These are phyloP conservation scores for Paracoccidioides brasiliensis DNA, from an alignment of 2,329 filamentous ascomycete genomes.

Conservation along the genomic window DNA sequence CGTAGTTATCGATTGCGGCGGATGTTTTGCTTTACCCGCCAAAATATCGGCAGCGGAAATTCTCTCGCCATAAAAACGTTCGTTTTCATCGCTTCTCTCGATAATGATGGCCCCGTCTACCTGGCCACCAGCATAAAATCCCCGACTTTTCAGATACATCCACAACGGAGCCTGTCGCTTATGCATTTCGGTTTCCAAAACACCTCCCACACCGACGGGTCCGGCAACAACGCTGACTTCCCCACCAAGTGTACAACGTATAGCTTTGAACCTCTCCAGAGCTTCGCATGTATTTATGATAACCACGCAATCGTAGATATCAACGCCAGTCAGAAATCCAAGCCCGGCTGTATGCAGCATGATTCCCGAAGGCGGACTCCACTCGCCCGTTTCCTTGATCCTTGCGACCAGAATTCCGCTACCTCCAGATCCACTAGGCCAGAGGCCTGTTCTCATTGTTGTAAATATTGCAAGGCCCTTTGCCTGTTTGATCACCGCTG, in stretches of 20 bases:
- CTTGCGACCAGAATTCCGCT: constrained; percentile 76
- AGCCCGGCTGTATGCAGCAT: constrained; percentile 79
- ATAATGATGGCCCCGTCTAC: constrained; percentile 79
- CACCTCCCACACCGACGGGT: constrained; percentile 61
- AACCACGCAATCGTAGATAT: constrained; percentile 91
- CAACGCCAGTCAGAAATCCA: constrained; percentile 80
- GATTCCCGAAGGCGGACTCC: constrained; percentile 85
- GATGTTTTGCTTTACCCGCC: constrained; percentile 44
- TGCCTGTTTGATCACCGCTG: constrained; percentile 73
- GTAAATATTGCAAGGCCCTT: constrained; percentile 89
- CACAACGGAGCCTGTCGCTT: constrained; percentile 60
- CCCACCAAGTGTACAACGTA: constrained; percentile 66
- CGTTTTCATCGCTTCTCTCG: constrained; percentile 78
- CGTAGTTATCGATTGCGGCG: constrained; percentile 43
- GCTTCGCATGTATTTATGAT: constrained; percentile 81
- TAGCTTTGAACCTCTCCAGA: constrained; percentile 67
- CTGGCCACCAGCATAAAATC: constrained; percentile 76
- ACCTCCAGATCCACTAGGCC: constrained; percentile 82
- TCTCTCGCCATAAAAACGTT: constrained; percentile 63
- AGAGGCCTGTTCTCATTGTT: constrained; percentile 84
- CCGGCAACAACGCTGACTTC: constrained; percentile 67
- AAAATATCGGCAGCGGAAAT: constrained; percentile 51
- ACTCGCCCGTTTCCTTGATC: constrained; percentile 65
- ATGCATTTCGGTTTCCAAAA: constrained; percentile 56
- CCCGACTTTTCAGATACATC: constrained; percentile 80